A percentile compares a stretch with the other conserved stretches of the same genome.
Evolutionary conservation across 306 rosid species (phyloP).

Genomic region (Citrullus colocynthis): DNA sequence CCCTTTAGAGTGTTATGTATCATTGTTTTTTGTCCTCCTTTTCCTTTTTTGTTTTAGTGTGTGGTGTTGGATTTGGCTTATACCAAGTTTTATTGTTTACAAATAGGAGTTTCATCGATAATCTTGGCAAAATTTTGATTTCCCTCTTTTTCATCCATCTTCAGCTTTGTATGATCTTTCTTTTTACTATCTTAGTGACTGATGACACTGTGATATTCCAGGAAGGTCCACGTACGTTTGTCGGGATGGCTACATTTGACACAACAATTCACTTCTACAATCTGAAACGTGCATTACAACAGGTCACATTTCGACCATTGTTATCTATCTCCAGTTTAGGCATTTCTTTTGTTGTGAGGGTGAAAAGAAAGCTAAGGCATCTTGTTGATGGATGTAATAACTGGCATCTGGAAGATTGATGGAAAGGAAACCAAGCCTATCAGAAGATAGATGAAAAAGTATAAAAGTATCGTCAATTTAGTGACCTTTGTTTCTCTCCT

Average conservation of each 20-base stretch:
- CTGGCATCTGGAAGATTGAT: not conserved
- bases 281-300: constrained; percentile 86
- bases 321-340: not conserved
- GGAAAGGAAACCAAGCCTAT: not conserved
- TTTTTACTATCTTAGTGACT: not conserved
- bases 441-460: not conserved
- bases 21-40: not conserved
- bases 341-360: not conserved
- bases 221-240: constrained; percentile 88
- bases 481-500: not conserved
- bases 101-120: not conserved
- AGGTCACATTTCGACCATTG: constrained; percentile 32
- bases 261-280: constrained; percentile 91
- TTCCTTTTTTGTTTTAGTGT: not conserved
- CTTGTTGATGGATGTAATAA: not conserved
- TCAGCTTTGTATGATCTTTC: not conserved
- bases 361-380: not conserved
- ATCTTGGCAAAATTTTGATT: not conserved
- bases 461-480: not conserved
- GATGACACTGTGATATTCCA: constrained; percentile 24
- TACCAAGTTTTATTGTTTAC: not conserved
- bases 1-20: not conserved
- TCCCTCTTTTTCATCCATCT: not conserved
- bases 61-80: not conserved
- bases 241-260: constrained; percentile 94